Evolutionary conservation across 768 basidiomycete species (phyloP), one percentile per base, ranked within the genome.

Genomic region (Fomitopsis pulvina): DNA sequence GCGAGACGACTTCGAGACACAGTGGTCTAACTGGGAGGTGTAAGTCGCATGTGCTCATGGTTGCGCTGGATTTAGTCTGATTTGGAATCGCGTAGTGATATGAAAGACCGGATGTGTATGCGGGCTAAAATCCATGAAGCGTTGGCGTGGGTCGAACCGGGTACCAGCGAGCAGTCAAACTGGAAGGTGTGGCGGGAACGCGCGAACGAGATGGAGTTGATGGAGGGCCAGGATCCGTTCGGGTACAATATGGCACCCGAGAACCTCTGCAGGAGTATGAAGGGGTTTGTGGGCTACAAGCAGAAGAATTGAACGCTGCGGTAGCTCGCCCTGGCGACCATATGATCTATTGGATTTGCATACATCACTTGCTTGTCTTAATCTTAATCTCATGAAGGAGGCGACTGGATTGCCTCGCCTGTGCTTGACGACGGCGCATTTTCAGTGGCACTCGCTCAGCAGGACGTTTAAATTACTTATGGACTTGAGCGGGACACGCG

Each of bases 11-110:
- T 89, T 89, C 50, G 83, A 86, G 29, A 62, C 68, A 1, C 78
- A 78, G 44, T 87, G 86, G 85, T 64, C 64, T 8, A 79, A 80
- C 44, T 89, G 87, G 87, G 73, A 80, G 64, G 75, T 72, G 87
- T 88, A 42, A 61, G 81, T 64, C 14, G 10, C 40, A n/a, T 55
- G 5, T 29, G 26, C n/a, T 51, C 54, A 9, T 16, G 22, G 24
- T 3, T 58, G 44, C 30, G 12, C 54, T 32, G 21, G 39, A 46
- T 38, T 52, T 16, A 25, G n/a, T n/a, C 16, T 21, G 26, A 14
- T 52, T 4, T 27, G 20, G 16, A 11, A 18, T 8, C 8, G 20
- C 41, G 26, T 51, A 89, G 87, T 55, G 87, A 90, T 53, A 89
- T 90, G 87, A 70, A 70, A 37, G 83, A 85, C 57, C 82, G 86